phyloP scores from a whole-genome alignment of 768 basidiomycete species.

The Hygrocybe coccinea region DNA sequence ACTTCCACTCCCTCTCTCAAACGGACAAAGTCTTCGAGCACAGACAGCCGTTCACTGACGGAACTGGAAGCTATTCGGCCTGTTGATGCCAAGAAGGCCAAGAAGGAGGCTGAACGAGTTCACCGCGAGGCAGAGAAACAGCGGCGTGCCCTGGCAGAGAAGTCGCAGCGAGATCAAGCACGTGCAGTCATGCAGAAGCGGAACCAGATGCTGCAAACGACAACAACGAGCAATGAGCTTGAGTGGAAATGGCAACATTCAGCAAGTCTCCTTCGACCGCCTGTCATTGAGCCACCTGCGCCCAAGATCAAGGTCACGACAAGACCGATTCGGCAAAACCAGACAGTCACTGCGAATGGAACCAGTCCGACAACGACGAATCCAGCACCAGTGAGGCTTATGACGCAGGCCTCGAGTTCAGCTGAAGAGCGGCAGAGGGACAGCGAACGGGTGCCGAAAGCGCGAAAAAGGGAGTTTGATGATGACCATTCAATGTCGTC shows the following conservation, averaged over 20 bases:
- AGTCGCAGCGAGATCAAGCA: conserved; percentile 79
- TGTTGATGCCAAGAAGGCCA: conserved; percentile 67
- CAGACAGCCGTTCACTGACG: conserved; percentile 61
- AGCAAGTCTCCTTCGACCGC: conserved; percentile 32
- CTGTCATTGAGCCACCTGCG: conserved; percentile 35
- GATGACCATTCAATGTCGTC: conserved; percentile 91
- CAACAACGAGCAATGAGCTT: conserved; percentile 45
- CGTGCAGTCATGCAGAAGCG: conserved; percentile 91
- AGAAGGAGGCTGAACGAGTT: conserved; percentile 76
- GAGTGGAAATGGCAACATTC: conserved; percentile 45
- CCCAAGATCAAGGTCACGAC: conserved; percentile 51
- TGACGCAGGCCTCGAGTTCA: conserved; percentile 27
- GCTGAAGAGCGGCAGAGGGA: conserved; percentile 47
- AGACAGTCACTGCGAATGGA: conserved; percentile 37
- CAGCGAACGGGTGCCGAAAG: conserved; percentile 65
- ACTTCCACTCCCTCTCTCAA: conserved; percentile 64
- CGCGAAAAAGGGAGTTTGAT: conserved; percentile 76
- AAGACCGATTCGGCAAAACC: conserved; percentile 55
- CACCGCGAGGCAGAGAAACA: conserved; percentile 81
- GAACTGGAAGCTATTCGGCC: conserved; percentile 41
- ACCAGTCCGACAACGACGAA: conserved; percentile 44
- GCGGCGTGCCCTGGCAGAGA: conserved; percentile 69
- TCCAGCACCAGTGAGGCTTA: conserved; percentile 59
- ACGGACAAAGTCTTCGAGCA: conserved; percentile 73
- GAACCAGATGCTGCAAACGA: conserved; percentile 64